Evolutionary conservation across 148 eudicot species (phyloP).

Genomic region (Nepenthes gracilis): DNA sequence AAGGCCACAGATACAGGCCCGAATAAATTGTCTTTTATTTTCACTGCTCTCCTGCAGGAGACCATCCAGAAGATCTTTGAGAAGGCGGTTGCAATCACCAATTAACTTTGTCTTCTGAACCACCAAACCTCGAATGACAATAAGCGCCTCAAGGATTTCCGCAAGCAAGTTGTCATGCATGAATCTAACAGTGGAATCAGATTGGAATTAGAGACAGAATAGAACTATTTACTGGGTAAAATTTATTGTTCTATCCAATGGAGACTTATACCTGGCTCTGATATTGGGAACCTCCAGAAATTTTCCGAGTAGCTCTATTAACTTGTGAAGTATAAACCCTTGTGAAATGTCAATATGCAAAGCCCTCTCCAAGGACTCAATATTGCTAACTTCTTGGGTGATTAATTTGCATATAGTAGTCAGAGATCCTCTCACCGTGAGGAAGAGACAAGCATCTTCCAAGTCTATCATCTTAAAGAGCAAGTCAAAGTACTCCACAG

Average conservation of each 20-base stretch:
- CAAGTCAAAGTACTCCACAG: constrained; percentile 91
- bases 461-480: constrained; percentile 90
- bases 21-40: constrained; percentile 81
- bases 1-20: constrained; percentile 86
- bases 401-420: constrained; percentile 72
- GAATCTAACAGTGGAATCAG: constrained; percentile 40
- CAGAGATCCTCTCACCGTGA: constrained; percentile 89
- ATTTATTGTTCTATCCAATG: background rate
- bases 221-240: background rate
- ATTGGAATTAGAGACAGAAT: constrained; percentile 6
- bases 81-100: constrained; percentile 80
- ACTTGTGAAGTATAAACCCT: constrained; percentile 97
- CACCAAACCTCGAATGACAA: constrained; percentile 86
- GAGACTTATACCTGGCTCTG: constrained; percentile 62
- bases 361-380: constrained; percentile 92
- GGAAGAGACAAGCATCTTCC: constrained; percentile 95
- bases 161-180: constrained; percentile 86
- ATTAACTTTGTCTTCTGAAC: constrained; percentile 98
- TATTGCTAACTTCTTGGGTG: constrained; percentile 71
- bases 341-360: constrained; percentile 94
- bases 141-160: constrained; percentile 91
- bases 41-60: constrained; percentile 91
- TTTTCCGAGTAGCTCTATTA: constrained; percentile 96
- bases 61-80: constrained; percentile 91
- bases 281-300: constrained; percentile 93